Evolutionary conservation across 163 green algal genomes (phyloP).

Genomic region (Chlamydomonas reinhardtii): DNA sequence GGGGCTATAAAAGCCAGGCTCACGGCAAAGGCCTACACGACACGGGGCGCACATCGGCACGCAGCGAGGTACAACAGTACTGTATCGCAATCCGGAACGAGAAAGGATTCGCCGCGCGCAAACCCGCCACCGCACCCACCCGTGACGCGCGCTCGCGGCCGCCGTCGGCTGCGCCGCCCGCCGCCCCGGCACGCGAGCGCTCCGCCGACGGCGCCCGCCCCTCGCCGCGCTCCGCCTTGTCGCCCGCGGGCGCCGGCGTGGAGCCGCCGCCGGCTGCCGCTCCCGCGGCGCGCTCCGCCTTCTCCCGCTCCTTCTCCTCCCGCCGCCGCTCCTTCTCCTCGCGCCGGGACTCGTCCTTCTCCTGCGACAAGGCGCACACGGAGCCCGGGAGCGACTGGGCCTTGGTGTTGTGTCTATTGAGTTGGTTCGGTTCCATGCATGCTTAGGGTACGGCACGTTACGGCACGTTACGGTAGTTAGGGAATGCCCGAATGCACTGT

Average conservation of each 20-base stretch:
- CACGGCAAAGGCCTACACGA: too few relatives aligned
- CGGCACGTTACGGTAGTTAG: too few relatives aligned
- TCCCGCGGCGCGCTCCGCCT: neutral
- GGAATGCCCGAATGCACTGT: too few relatives aligned
- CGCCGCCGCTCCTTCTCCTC: constrained; percentile 37
- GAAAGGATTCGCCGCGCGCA: too few relatives aligned
- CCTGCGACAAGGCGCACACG: neutral
- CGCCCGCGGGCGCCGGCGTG: neutral
- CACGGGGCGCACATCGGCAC: too few relatives aligned
- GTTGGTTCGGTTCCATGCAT: too few relatives aligned
- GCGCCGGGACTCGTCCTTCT: constrained; percentile 12
- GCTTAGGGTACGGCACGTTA: too few relatives aligned
- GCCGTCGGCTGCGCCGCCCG: neutral
- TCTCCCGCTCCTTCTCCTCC: constrained; percentile 29
- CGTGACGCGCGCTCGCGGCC: neutral
- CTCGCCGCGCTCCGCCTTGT: neutral
- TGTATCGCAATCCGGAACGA: too few relatives aligned
- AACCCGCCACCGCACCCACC: too few relatives aligned
- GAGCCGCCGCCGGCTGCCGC: neutral
- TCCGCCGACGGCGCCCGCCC: neutral
- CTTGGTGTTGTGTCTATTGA: too few relatives aligned
- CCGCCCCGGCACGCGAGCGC: neutral
- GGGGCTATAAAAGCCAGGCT: too few relatives aligned
- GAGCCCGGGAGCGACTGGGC: neutral
- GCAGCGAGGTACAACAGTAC: too few relatives aligned